These are phyloP conservation scores for Dictyostelium purpureum DNA, from an alignment of 78 protist genomes.

Conservation along the genomic window DNA sequence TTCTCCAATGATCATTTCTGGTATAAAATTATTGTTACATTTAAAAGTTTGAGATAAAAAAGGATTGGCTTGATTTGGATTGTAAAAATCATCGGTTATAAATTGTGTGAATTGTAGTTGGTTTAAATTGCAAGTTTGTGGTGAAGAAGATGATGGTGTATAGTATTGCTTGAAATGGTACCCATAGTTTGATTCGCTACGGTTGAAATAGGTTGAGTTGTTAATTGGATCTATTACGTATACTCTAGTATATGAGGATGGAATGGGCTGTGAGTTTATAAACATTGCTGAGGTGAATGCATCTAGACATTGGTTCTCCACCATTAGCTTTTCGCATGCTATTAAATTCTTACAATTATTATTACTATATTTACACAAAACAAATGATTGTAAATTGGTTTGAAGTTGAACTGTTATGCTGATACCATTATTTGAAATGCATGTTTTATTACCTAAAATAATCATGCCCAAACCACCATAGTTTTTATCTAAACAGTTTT, in stretches of 20 bases:
- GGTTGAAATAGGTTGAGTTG: too few species aligned
- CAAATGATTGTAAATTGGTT: neutral
- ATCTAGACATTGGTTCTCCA: neutral
- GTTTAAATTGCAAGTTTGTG: neutral
- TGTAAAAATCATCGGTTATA: neutral
- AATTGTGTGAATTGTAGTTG: neutral
- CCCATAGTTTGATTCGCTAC: neutral
- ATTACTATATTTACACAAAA: neutral
- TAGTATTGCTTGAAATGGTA: neutral
- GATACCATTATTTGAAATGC: neutral
- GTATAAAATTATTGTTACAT: conserved; percentile 3
- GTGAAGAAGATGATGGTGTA: neutral
- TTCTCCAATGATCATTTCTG: neutral
- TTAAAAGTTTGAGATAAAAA: neutral
- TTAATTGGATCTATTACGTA: neutral
- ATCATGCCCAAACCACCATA: neutral
- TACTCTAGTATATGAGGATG: neutral
- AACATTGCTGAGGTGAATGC: neutral
- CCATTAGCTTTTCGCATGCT: neutral
- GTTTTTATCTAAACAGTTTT: neutral
- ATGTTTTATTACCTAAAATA: neutral
- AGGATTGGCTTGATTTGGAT: neutral
- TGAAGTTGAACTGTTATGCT: neutral
- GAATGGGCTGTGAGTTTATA: neutral
- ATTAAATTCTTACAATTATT: conserved; percentile 8